Conservation (phyloP, 139 green algal genomes). For the Chlamydomonas sp. region DNA sequence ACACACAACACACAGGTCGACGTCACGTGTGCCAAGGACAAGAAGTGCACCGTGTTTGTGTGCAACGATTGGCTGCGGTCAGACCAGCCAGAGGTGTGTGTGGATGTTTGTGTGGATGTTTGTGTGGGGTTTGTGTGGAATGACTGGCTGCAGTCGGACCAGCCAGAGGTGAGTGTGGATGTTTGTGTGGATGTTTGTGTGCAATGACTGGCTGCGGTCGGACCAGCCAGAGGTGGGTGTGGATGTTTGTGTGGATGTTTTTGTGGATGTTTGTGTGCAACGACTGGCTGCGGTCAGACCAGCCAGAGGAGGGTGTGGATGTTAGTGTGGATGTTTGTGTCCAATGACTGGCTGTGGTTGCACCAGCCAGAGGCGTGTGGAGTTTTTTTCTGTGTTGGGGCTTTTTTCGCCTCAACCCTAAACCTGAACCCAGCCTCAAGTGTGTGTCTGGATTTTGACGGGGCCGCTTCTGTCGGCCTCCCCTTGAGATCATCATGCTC, state of each 20-base stretch:
- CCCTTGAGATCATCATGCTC: no score
- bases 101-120: no score
- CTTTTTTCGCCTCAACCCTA: no score
- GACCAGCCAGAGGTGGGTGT: neutral
- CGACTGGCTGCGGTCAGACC: constrained; percentile 20
- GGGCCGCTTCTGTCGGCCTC: no score
- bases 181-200: constrained; percentile 24
- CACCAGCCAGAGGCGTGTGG: neutral
- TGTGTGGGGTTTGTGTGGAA: constrained; percentile 24
- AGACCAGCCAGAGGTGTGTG: neutral
- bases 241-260: no score
- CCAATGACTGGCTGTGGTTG: constrained; percentile 21
- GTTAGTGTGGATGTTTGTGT: constrained; percentile 24
- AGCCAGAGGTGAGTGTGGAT: no score
- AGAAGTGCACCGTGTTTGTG: constrained; percentile 14
- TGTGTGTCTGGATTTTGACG: no score
- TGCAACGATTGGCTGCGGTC: constrained; percentile 27
- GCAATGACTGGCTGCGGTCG: constrained; percentile 22
- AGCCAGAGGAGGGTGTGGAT: no score
- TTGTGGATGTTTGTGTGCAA: constrained; percentile 26
- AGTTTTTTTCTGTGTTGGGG: no score
- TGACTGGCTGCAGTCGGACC: constrained; percentile 19
- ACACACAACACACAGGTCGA: no score
- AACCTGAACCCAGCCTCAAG: no score
- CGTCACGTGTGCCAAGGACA: constrained; percentile 18